phyloP scores from a whole-genome alignment of 2,329 filamentous ascomycete species.

The Akanthomyces muscarius region DNA sequence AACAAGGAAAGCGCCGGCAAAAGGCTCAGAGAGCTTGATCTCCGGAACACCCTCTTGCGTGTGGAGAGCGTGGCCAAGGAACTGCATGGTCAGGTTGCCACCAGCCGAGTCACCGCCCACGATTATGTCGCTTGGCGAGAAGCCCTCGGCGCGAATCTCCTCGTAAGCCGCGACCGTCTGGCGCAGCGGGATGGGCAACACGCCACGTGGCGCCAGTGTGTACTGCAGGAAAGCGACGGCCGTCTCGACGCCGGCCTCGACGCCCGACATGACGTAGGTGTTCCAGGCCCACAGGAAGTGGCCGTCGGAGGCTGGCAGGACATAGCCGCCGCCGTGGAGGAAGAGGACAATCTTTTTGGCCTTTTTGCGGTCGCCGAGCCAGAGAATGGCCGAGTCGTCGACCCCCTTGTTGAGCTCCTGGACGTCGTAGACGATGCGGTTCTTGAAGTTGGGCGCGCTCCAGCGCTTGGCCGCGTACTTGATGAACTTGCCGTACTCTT shows the following conservation, averaged over 20 bases:
- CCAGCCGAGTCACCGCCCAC: conserved; percentile 34
- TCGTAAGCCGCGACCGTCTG: conserved; percentile 31
- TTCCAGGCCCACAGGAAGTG: conserved; percentile 29
- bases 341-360: conserved; percentile 29
- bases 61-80: conserved; percentile 29
- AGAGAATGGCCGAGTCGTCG: conserved; percentile 23
- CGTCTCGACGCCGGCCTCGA: conserved; percentile 23
- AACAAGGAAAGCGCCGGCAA: conserved; percentile 30
- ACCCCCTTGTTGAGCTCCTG: conserved; percentile 20
- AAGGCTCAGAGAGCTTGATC: conserved; percentile 23
- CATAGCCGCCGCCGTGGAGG: conserved; percentile 29
- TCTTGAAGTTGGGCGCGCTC: conserved; percentile 16
- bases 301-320: conserved; percentile 22
- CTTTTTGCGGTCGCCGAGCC: conserved; percentile 27
- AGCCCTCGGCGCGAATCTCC: conserved; percentile 28
- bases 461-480: conserved; percentile 19
- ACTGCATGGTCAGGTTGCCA: conserved; percentile 29
- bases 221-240: conserved; percentile 35
- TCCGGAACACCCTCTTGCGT: conserved; percentile 22
- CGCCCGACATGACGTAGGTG: conserved; percentile 22
- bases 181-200: conserved; percentile 30
- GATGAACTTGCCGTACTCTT: conserved; percentile 25
- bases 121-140: conserved; percentile 29
- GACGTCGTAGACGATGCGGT: conserved; percentile 21
- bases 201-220: conserved; percentile 28